Percentiles rank a stretch among this genome's conserved stretches.
These are phyloP conservation scores for Gossypioides kirkii DNA, from an alignment of 345 rosid species.

Conservation along the genomic window DNA sequence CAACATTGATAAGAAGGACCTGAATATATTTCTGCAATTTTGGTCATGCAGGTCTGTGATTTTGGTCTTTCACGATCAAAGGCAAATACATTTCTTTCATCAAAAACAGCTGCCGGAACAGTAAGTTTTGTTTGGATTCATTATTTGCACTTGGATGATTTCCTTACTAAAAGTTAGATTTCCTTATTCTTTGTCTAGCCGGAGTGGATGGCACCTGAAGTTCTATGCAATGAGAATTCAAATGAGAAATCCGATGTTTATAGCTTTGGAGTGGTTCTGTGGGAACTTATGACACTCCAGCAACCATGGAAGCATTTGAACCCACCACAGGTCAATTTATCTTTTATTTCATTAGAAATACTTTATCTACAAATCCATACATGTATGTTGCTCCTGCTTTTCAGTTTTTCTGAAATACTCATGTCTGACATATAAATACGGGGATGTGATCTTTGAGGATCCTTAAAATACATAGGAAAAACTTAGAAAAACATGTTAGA, in stretches of 20 bases:
- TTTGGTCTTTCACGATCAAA: slow-evolving; percentile 57
- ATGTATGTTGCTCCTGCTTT: not conserved
- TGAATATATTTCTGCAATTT: not conserved
- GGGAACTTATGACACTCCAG: slow-evolving; percentile 52
- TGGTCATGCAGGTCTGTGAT: slow-evolving; percentile 40
- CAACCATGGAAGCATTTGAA: slow-evolving; percentile 48
- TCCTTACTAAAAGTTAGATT: not conserved
- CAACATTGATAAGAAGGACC: not conserved
- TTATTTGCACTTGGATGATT: not conserved
- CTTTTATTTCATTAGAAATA: slow-evolving; percentile 7
- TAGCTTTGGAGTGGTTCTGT: slow-evolving; percentile 54
- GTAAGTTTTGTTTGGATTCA: slow-evolving; percentile 29
- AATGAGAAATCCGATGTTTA: slow-evolving; percentile 55
- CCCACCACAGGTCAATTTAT: slow-evolving; percentile 36
- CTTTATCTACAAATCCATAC: not conserved
- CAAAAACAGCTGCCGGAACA: slow-evolving; percentile 56
- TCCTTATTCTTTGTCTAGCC: slow-evolving; percentile 31
- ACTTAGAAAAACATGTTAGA: not conserved
- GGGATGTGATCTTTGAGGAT: not conserved
- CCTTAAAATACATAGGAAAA: not conserved
- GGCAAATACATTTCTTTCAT: slow-evolving; percentile 47
- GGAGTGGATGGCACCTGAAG: slow-evolving; percentile 69
- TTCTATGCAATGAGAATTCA: slow-evolving; percentile 46
- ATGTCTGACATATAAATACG: not conserved
- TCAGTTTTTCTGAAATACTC: not conserved